Evolutionary conservation across 371 early-diverging fungal species (phyloP).

Genomic region (Apophysomyces sp.): DNA sequence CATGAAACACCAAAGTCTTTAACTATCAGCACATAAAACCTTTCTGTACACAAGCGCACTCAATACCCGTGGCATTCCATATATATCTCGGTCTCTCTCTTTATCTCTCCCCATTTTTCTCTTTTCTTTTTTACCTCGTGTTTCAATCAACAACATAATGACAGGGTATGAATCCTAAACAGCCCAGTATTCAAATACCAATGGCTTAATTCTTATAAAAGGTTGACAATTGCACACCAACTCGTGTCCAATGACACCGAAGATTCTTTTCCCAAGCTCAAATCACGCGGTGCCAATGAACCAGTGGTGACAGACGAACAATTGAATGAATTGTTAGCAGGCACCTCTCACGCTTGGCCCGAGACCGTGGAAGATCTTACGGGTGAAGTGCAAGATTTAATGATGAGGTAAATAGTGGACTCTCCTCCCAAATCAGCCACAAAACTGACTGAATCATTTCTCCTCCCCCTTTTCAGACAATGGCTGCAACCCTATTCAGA

Average conservation of each 20-base stretch:
- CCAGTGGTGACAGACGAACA: conserved; percentile 23
- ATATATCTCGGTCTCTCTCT: background rate
- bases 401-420: conserved; percentile 33
- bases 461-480: conserved; percentile 8
- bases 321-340: conserved; percentile 24
- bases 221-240: conserved; percentile 33
- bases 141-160: background rate
- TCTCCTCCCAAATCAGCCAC: background rate
- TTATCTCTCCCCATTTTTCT: too few species aligned
- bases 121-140: background rate
- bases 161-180: background rate
- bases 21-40: background rate
- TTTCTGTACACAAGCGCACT: background rate
- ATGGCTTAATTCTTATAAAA: too few species aligned
- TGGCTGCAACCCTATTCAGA: conserved; percentile 39
- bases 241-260: conserved; percentile 2
- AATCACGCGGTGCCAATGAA: conserved; percentile 7
- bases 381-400: conserved; percentile 41
- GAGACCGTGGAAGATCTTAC: conserved; percentile 42
- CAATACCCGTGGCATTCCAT: background rate
- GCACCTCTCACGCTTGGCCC: conserved; percentile 4
- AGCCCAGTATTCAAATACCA: too few species aligned
- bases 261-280: conserved; percentile 1
- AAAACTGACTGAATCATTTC: conserved; percentile 14
- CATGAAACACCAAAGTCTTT: background rate